Base-by-base conservation (phyloP, 768 basidiomycete species). In the Pisolithus tinctorius region DNA sequence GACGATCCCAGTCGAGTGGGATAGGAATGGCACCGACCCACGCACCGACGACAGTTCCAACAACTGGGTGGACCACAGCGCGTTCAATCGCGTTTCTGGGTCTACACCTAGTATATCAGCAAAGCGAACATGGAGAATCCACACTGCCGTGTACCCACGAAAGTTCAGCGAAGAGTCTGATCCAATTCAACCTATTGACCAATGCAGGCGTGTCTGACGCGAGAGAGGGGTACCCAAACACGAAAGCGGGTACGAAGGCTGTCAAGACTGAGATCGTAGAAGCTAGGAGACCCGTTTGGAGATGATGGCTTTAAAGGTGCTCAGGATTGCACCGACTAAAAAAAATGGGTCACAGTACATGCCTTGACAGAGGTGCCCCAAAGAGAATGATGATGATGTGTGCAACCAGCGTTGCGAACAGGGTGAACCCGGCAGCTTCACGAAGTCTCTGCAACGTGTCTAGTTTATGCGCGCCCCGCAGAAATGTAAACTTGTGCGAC, bases 1-100 rank as follows among this genome's bases (percentile, higher is more conserved):
- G 91, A 36, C 92, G 79, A 62, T 93, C 93, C 95, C 95, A 98
- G 69, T 98, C 95, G 16, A 98, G 80, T 0, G 91, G 88, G 43
- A 93, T 84, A 2, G 92, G 89, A 43, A 94, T 74, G 9, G 79
- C 81, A 14, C 93, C 93, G 13, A 78, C 34, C 94, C 93, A 96
- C 41, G 79, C 75, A 5, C 94, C 95, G 17, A 84, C 27, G 40
- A 87, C 56, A 0, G 88, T 72, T 38, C 90, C 90, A 25, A 85
- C 60, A 10, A 80, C 78, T 14, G 95, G 90, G 59, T 89, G 93
- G 16, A 94, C 78, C 20, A 95, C 65, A 0, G 83, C 81, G 48
- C 85, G 74, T 65, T 97, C 95, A 26, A 88, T 62, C 3, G 83
- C 74, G n/a, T 79, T 83, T 55, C 74, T 78, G 20, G 71, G 67